These are phyloP conservation scores for Mangifera indica DNA, from an alignment of 345 rosid species.

Conservation along the genomic window DNA sequence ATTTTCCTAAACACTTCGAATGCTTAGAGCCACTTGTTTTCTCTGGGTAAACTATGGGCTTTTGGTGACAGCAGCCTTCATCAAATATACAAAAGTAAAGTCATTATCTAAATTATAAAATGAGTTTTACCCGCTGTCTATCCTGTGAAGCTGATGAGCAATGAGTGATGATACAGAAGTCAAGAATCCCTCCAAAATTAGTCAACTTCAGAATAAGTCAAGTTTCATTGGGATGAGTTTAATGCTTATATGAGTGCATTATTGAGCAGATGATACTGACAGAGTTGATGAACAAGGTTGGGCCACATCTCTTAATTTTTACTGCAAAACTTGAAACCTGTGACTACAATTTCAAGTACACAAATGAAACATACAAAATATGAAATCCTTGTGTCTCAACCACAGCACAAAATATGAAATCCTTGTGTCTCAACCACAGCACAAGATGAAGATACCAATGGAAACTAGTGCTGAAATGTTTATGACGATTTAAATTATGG, in stretches of 20 bases:
- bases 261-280: neutral
- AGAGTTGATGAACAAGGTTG: neutral
- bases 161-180: too few species aligned
- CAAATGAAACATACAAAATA: neutral
- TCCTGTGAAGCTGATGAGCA: too few species aligned
- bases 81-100: neutral
- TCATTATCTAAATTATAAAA: neutral
- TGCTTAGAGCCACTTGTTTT: neutral
- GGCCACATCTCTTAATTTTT: conserved; percentile 5
- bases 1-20: neutral
- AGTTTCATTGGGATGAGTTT: neutral
- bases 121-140: neutral
- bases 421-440: neutral
- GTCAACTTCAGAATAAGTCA: neutral
- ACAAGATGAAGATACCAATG: neutral
- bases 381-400: neutral
- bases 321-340: conserved; percentile 19
- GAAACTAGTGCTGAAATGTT: neutral
- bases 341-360: conserved; percentile 11
- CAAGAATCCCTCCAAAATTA: neutral
- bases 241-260: neutral
- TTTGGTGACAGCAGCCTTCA: neutral
- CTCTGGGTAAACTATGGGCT: neutral
- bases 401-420: neutral
- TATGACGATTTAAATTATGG: neutral